Conservation (phyloP, 2,329 filamentous ascomycete genomes). For the Bisporella sp. region DNA sequence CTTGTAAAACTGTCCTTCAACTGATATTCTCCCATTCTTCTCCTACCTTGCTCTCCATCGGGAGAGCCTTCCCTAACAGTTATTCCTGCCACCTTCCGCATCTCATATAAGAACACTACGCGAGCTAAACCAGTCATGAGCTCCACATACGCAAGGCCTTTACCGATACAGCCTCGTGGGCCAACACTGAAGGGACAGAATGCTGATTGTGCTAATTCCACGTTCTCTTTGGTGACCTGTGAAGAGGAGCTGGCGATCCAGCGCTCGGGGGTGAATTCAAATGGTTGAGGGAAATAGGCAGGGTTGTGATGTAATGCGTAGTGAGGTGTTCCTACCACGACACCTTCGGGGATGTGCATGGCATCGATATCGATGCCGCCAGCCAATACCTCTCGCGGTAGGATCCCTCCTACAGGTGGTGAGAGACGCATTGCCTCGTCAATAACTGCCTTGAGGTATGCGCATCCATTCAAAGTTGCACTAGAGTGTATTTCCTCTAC, state of each 20-base stretch:
- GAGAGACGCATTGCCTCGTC: constrained; percentile 26
- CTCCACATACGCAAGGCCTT: constrained; percentile 18
- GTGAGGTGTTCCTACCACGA: constrained; percentile 35
- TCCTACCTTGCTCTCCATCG: constrained; percentile 45
- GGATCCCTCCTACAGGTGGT: constrained; percentile 19
- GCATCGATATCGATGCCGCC: constrained; percentile 22
- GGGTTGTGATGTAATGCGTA: constrained; percentile 40
- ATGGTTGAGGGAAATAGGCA: constrained; percentile 35
- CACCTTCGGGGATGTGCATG: constrained; percentile 31
- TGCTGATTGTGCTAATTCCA: constrained; percentile 13
- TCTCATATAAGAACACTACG: constrained; percentile 17
- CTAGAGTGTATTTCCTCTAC: constrained; percentile 29
- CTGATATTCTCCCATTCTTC: constrained; percentile 57
- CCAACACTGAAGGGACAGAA: constrained; percentile 22
- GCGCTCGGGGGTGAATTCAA: constrained; percentile 36
- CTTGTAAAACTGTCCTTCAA: constrained; percentile 68
- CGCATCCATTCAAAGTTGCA: constrained; percentile 24
- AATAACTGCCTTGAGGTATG: constrained; percentile 36
- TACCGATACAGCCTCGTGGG: constrained; percentile 22
- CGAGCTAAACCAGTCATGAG: constrained; percentile 16
- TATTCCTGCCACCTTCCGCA: constrained; percentile 17
- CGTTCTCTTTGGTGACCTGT: constrained; percentile 30
- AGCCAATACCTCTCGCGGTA: constrained; percentile 18
- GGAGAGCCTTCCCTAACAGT: constrained; percentile 46
- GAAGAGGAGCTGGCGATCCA: constrained; percentile 33